Evolutionary conservation across 495 filamentous ascomycete genomes (phyloP), one percentile per base, ranked within the genome.

Genomic region (Glonium stellatum): DNA sequence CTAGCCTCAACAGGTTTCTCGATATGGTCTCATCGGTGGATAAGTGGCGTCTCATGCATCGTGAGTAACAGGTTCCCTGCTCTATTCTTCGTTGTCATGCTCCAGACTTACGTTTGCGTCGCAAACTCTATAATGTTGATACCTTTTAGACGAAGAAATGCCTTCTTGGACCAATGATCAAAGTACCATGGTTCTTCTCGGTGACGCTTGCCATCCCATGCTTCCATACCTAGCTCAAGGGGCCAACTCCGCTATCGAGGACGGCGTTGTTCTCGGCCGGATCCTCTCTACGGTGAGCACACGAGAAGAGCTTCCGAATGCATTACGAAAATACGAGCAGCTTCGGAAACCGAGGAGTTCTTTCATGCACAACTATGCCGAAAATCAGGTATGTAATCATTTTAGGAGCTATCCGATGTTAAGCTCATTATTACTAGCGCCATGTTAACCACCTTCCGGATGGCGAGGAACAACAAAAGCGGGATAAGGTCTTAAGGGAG

Each of bases 151-250:
- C 13, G 13, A 13, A 3, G 39, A 77, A 0, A 67, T 87, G 6
- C 73, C 78, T n/a, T 70, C 71, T 39, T 87, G 84, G 84, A 73
- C 76, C 5, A 80, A 83, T 58, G 70, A 79, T 1, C 75, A 66
- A 56, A 80, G 61, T 25, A 78, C 66, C 67, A 83, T 87, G 52
- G 84, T 80, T 8, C 67, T 89, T 44, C 75, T 88, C 21, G 86
- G 86, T 22, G 86, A 88, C 66, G 80, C 86, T 5, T 85, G 83
- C 51, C 86, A 89, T 62, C 84, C 86, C 4, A 87, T 84, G 66
- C 77, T 87, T 56, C 84, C 84, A 4, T 86, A 86, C 70, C 68
- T 85, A 4, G 78, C 77, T 6, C 79, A 82, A 71, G 80, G 80
- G 19, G 79, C 79, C 31, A 77, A 77, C 42, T 75, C 71, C 21